A percentile compares a stretch with the other conserved stretches of the same genome.
phyloP scores from a whole-genome alignment of 371 early-diverging fungal genomes.

The Encephalitozoon intestinalis region DNA sequence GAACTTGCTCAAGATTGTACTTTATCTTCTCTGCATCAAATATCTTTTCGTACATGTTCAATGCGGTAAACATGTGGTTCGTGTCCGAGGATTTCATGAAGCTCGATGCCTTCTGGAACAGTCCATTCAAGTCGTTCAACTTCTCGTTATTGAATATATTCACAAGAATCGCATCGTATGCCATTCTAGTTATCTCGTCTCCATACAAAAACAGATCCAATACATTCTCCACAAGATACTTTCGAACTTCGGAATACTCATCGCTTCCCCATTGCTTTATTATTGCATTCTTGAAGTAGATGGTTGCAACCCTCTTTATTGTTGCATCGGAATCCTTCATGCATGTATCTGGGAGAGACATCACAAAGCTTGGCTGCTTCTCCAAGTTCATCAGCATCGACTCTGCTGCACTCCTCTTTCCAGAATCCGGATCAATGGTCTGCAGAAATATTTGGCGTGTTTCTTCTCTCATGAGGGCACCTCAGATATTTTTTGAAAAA shows the following conservation, averaged over 20 bases:
- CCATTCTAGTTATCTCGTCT: conserved; percentile 7
- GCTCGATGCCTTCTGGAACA: background rate
- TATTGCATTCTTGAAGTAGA: conserved; percentile 53
- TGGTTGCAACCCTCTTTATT: conserved; percentile 23
- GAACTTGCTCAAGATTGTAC: conserved; percentile 45
- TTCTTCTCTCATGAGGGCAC: conserved; percentile 25
- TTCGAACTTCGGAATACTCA: background rate
- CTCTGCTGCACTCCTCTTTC: conserved; percentile 46
- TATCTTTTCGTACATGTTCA: conserved; percentile 17
- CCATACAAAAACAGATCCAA: conserved; percentile 18
- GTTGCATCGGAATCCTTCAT: conserved; percentile 48
- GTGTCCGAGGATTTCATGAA: background rate
- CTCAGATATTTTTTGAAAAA: conserved; percentile 10
- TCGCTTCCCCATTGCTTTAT: conserved; percentile 14
- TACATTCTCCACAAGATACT: conserved; percentile 16
- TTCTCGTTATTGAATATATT: conserved; percentile 35
- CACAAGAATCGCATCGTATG: conserved; percentile 36
- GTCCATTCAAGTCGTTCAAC: background rate
- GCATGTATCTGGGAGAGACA: conserved; percentile 19
- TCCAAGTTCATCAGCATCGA: conserved; percentile 17
- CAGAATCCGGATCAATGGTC: conserved; percentile 37
- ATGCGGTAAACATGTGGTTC: background rate
- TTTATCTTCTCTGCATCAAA: conserved; percentile 33
- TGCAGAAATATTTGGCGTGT: conserved; percentile 41
- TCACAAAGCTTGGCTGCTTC: conserved; percentile 38